Evolutionary conservation across 2,329 filamentous ascomycete species (phyloP), one percentile per base, ranked within the genome.

Genomic region (Colletotrichum truncatum): DNA sequence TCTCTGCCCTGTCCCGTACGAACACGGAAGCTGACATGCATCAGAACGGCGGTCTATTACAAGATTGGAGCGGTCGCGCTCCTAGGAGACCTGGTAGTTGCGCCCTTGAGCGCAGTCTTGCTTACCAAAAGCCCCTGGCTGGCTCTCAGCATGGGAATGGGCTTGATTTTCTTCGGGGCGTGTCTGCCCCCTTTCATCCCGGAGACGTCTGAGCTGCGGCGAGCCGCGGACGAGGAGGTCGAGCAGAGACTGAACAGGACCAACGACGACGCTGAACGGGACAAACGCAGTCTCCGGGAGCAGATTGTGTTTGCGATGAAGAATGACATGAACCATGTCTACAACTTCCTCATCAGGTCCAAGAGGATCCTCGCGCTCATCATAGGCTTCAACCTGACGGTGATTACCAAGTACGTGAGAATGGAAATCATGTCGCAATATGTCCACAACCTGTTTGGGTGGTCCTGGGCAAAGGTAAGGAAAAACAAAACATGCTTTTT

Each of bases 361-460:
- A 74, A 70, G 64, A 73, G 70, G 12, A 69, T 83, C 23, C 70
- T 79, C 49, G 61, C 79, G 11, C 74, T 85, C 4, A 75, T 82
- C 16, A 4, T 77, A 2, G 76, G 79, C 0, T 73, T 80, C 14
- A 70, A 72, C 1, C 72, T 80, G 12, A 72, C 74, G 8, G 57
- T 78, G 5, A 39, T 74, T 0, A 72, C 76, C 23, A 77, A 77
- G 43, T 75, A 73, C 45, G 72, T 75, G 23, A 72, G 75, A 51
- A 6, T 34, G 7, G 76, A 78, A 4, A 52, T 66, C 21, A 64
- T 86, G 6, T 69, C 87, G 3, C 87, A 88, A 69, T 87, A 87
- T 69, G 77, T 84, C 57, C 83, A 81, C 1, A 83, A 81, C 49
- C 78, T 84, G 6, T 88, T 85, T 70, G 54, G 74, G 28, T 83